phyloP scores from a whole-genome alignment of 1,284 basidiomycete species.

The Melanopsichium pennsylvanicum region DNA sequence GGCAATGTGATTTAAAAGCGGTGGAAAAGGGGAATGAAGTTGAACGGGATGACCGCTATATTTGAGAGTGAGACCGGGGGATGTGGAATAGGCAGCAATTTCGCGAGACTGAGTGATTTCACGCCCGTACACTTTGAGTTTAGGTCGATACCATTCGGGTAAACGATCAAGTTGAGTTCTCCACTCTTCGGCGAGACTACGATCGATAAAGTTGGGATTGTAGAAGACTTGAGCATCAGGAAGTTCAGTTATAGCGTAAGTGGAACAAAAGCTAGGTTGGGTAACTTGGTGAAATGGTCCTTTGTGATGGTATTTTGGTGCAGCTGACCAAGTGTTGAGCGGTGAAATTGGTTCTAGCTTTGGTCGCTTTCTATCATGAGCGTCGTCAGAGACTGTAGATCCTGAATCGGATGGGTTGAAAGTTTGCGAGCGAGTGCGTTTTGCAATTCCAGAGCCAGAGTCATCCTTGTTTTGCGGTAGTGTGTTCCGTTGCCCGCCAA shows the following conservation, averaged over 20 bases:
- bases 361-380: slow-evolving; percentile 2
- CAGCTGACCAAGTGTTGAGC: neutral
- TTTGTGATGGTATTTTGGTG: slow-evolving; percentile 31
- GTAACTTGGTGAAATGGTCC: slow-evolving; percentile 49
- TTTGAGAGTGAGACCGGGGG: slow-evolving; percentile 66
- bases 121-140: slow-evolving; percentile 70
- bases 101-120: slow-evolving; percentile 69
- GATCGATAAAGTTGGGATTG: slow-evolving; percentile 66
- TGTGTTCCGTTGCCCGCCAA: slow-evolving; percentile 20
- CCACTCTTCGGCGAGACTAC: slow-evolving; percentile 66
- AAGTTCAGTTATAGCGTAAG: slow-evolving; percentile 25
- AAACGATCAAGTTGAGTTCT: slow-evolving; percentile 66
- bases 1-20: slow-evolving; percentile 67
- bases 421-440: slow-evolving; percentile 19
- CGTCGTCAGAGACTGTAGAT: too few species aligned
- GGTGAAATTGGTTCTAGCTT: neutral
- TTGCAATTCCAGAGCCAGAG: neutral
- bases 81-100: slow-evolving; percentile 66
- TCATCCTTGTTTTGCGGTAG: slow-evolving; percentile 15
- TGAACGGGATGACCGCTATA: slow-evolving; percentile 66
- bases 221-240: slow-evolving; percentile 67
- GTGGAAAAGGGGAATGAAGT: slow-evolving; percentile 68
- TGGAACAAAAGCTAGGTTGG: slow-evolving; percentile 11
- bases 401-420: too few species aligned
- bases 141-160: slow-evolving; percentile 68